phyloP scores from a whole-genome alignment of 148 eudicot species.

The Rhododendron ferrugineum region DNA sequence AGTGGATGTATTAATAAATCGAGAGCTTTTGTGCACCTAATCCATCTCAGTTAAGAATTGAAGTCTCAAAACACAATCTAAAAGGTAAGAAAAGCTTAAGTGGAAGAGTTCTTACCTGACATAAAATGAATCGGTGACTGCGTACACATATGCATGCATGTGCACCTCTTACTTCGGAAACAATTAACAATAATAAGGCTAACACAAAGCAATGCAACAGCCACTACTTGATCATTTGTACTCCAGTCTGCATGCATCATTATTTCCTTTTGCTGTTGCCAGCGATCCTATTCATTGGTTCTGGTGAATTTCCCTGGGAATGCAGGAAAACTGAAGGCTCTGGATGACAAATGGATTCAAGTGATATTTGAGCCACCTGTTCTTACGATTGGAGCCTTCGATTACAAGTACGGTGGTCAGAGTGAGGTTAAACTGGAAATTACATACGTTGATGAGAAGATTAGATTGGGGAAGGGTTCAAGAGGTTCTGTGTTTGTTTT shows the following conservation, averaged over 20 bases:
- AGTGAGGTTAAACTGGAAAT: constrained; percentile 93
- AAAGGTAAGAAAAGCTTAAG: neutral
- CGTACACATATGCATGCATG: neutral
- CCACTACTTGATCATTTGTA: neutral
- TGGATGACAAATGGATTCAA: constrained; percentile 90
- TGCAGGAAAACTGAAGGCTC: constrained; percentile 71
- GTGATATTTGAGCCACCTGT: constrained; percentile 88
- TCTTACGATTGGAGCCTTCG: constrained; percentile 60
- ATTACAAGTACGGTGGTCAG: constrained; percentile 75
- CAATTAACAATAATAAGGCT: neutral
- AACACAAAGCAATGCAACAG: neutral
- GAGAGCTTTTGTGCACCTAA: neutral
- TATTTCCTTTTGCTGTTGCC: neutral
- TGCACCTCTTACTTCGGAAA: neutral
- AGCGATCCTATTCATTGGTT: neutral
- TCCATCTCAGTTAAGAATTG: neutral
- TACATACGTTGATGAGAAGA: constrained; percentile 81
- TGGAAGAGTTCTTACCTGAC: neutral
- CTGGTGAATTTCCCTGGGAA: neutral
- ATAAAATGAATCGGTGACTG: neutral
- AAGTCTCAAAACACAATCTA: neutral
- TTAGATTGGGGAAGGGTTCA: constrained; percentile 87
- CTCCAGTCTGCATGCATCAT: neutral
- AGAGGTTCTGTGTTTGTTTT: constrained; percentile 96
- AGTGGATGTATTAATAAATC: neutral